Evolutionary conservation across 2,329 filamentous ascomycete genomes (phyloP), one percentile per base, ranked within the genome.

Genomic region (Diaporthe vexans): DNA sequence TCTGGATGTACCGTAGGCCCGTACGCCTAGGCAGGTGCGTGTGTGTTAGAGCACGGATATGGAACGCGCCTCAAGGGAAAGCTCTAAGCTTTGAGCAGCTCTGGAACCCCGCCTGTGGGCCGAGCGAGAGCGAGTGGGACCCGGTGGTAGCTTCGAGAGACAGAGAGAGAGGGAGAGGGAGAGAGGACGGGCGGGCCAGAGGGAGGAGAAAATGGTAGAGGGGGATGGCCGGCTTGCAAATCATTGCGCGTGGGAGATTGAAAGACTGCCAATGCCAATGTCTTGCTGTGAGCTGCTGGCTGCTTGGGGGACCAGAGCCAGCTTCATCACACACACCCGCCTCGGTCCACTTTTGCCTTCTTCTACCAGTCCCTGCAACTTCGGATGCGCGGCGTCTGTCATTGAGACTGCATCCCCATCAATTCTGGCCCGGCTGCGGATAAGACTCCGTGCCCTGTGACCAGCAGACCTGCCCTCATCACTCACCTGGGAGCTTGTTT

Each of bases 31-130:
- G n/a, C 37, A 43, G 58, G 35, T 26, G 46, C 21, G 21, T n/a
- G 46, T 51, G 46, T 43, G 35, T 24, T 51, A 68, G 63, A 54
- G 63, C 63, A 68, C 63, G 48, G 63, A 26, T 52, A 54, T 48
- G 46, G 63, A 54, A 24, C 15, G 29, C 10, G 33, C 48, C 48
- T 40, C 63, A 26, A 40, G 33, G 61, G 63, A 40, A 21, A 68
- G 63, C 63, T 68, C 63, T 19, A 68, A 68, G 63, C 63, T 68
- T 54, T 68, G 63, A 46, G 63, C 52, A 48, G n/a, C 46, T 35
- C 37, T 68, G 24, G 61, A 35, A 54, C 46, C 63, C 46, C 63
- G 63, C 63, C 63, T 21, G 33, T 68, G 63, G 63, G 46, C 63
- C 63, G 63, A 54, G 48, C 54, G 63, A 48, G 35, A 43, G 48